Evolutionary conservation across 2,329 filamentous ascomycete species (phyloP).

Genomic region (Sclerotinia spermophila): DNA sequence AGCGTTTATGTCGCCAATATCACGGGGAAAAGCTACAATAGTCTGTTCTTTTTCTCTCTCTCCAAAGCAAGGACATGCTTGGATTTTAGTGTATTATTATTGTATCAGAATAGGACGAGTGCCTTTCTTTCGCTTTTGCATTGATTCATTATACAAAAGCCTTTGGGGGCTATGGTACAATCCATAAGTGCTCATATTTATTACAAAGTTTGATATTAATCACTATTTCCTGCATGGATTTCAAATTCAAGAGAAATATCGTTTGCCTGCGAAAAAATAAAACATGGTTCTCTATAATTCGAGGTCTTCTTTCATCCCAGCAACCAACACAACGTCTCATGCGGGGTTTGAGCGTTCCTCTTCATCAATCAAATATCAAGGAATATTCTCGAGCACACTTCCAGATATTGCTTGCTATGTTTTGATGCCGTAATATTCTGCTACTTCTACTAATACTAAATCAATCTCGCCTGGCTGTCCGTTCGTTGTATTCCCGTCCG

Average conservation of each 20-base stretch:
- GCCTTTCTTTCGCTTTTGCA: neutral
- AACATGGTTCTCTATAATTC: neutral
- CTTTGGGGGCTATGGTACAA: neutral
- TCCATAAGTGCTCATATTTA: neutral
- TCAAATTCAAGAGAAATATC: neutral
- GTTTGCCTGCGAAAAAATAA: neutral
- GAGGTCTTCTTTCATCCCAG: neutral
- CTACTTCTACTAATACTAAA: neutral
- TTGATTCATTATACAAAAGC: neutral
- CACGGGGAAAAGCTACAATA: conserved; percentile 6
- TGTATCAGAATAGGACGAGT: neutral
- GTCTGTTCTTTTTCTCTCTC: neutral
- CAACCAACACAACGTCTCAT: neutral
- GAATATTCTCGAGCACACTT: neutral
- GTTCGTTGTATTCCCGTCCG: neutral
- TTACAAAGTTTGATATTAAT: neutral
- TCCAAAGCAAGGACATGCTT: conserved; percentile 5
- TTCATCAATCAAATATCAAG: neutral
- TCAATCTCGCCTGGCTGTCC: neutral
- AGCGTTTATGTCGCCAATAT: conserved; percentile 4
- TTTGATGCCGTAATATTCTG: neutral
- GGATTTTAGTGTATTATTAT: neutral
- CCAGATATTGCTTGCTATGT: conserved; percentile 1
- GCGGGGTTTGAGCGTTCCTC: neutral
- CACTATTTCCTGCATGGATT: neutral